These are phyloP conservation scores for Kluyveromyces lactis DNA, from an alignment of 805 yeast genomes.

Conservation along the genomic window DNA sequence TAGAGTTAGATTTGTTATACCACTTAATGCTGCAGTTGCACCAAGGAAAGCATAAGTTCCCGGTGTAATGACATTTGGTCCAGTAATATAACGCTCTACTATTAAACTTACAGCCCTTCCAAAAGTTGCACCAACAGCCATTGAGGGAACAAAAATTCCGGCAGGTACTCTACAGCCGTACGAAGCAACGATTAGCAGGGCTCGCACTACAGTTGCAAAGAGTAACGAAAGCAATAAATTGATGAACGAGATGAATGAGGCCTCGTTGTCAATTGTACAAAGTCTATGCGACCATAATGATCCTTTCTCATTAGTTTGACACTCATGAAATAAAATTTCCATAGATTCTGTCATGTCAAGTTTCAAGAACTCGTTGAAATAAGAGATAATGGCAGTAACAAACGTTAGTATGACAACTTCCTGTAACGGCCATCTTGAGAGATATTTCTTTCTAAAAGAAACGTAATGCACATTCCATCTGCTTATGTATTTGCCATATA, in stretches of 20 bases:
- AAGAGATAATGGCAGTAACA: constrained; percentile 68
- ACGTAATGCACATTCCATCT: constrained; percentile 70
- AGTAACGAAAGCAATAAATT: constrained; percentile 44
- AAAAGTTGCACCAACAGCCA: constrained; percentile 93
- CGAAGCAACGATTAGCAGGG: constrained; percentile 66
- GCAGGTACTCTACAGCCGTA: constrained; percentile 95
- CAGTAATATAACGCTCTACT: constrained; percentile 42
- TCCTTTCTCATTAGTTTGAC: constrained; percentile 34
- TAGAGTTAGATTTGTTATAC: constrained; percentile 86
- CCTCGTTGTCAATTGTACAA: constrained; percentile 31
- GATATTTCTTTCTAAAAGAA: constrained; percentile 63
- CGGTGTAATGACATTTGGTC: constrained; percentile 63
- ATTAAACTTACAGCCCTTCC: constrained; percentile 81
- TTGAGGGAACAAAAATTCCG: constrained; percentile 95
- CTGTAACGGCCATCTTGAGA: constrained; percentile 38
- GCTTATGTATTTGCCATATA: constrained; percentile 73
- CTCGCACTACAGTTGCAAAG: constrained; percentile 66
- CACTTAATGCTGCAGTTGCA: constrained; percentile 91
- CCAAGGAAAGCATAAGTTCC: constrained; percentile 95
- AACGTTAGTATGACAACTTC: constrained; percentile 66
- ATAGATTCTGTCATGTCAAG: constrained; percentile 94
- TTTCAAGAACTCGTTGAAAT: constrained; percentile 71
- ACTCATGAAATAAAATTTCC: constrained; percentile 83
- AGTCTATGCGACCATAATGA: constrained; percentile 34
- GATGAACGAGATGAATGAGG: constrained; percentile 20